A percentile compares a stretch with the other conserved stretches of the same genome.
Conservation (phyloP, 1,284 basidiomycete genomes). For the Puccinia polysora region DNA sequence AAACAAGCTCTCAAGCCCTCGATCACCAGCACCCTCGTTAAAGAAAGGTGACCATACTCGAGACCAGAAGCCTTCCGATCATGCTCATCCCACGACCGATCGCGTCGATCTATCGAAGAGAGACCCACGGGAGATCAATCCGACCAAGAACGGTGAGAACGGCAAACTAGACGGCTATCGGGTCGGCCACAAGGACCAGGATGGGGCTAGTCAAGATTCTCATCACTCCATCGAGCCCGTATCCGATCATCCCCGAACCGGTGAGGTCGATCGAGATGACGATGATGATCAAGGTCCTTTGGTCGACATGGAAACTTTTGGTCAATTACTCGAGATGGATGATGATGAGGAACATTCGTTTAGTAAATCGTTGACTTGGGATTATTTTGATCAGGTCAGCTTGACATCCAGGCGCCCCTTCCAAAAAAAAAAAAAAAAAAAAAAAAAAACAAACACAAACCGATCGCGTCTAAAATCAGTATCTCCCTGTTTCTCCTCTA, state of each 20-base stretch:
- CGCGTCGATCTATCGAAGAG: too few species aligned
- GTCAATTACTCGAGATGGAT: constrained; percentile 83
- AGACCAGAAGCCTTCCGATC: background rate
- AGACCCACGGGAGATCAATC: too few species aligned
- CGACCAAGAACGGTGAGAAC: too few species aligned
- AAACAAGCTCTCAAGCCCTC: background rate
- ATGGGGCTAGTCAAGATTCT: background rate
- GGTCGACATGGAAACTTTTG: constrained; percentile 74
- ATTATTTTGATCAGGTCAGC: constrained; percentile 63
- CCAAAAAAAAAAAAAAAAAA: too few species aligned
- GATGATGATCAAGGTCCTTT: constrained; percentile 64
- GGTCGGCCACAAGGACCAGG: background rate
- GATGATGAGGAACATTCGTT: constrained; percentile 73
- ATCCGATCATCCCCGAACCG: too few species aligned
- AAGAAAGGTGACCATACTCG: background rate
- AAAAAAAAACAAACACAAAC: too few species aligned
- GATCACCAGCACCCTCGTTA: background rate
- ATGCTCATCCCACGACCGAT: background rate
- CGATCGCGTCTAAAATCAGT: background rate
- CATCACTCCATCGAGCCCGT: background rate
- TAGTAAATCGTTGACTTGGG: constrained; percentile 68
- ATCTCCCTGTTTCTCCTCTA: background rate
- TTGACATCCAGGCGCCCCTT: too few species aligned
- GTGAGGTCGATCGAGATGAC: background rate
- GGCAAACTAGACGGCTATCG: too few species aligned